Evolutionary conservation across 2,329 filamentous ascomycete genomes (phyloP).

Genomic region (Macroventuria anomochaeta): DNA sequence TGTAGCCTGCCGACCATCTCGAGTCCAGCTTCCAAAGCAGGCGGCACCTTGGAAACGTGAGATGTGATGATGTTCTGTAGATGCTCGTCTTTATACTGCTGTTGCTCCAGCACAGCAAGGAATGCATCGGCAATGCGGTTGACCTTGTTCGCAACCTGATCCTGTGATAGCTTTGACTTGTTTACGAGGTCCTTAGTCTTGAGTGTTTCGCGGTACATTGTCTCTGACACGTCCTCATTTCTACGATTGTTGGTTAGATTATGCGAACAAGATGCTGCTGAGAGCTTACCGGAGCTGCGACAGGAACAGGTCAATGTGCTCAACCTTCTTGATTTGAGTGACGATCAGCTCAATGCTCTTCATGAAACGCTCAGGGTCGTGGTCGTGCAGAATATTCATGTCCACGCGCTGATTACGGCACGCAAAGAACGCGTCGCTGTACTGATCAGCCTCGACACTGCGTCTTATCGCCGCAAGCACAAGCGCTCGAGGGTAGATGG

Average conservation of each 20-base stretch:
- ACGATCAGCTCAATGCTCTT: constrained; percentile 77
- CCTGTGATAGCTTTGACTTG: constrained; percentile 29
- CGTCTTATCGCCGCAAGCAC: constrained; percentile 88
- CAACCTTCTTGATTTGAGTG: constrained; percentile 79
- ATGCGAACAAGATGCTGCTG: rapidly evolving
- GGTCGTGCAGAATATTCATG: constrained; percentile 96
- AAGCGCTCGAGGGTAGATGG: constrained; percentile 89
- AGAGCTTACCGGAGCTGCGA: constrained; percentile 75
- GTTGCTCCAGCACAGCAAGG: constrained; percentile 67
- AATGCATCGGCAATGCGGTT: constrained; percentile 90
- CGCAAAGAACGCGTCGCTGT: constrained; percentile 81
- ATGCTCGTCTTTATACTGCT: constrained; percentile 61
- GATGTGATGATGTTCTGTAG: constrained; percentile 94
- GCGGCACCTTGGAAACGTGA: constrained; percentile 90
- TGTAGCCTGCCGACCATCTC: constrained; percentile 76
- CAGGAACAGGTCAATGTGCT: constrained; percentile 88
- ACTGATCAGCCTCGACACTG: constrained; percentile 80
- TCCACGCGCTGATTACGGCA: constrained; percentile 94
- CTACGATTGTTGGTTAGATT: constrained; percentile 43
- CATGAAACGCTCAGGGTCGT: constrained; percentile 86
- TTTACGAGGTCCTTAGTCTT: constrained; percentile 45
- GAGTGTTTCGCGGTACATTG: constrained; percentile 90
- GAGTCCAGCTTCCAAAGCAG: constrained; percentile 86
- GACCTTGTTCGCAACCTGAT: constrained; percentile 65
- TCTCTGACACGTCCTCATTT: constrained; percentile 90